These are phyloP conservation scores for Oropetium thomaeum DNA, from an alignment of 176 grass and related monocot species.

Conservation along the genomic window DNA sequence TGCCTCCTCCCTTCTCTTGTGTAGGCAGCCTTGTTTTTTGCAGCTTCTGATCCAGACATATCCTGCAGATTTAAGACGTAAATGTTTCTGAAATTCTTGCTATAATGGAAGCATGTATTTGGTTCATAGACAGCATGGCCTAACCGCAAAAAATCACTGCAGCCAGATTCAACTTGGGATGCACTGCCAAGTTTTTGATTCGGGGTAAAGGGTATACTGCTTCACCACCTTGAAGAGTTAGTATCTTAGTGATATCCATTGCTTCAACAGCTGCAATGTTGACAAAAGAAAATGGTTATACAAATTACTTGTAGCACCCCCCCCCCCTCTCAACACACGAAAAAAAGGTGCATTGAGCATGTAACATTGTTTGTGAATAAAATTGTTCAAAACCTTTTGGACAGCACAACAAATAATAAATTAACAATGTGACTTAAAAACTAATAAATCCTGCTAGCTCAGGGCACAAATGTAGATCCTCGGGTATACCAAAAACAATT, in stretches of 20 bases:
- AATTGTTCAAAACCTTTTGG: neutral
- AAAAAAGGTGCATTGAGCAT: neutral
- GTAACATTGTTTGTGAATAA: neutral
- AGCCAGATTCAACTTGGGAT: slow-evolving; percentile 95
- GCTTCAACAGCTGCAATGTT: slow-evolving; percentile 74
- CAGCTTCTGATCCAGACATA: slow-evolving; percentile 62
- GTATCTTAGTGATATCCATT: slow-evolving; percentile 89
- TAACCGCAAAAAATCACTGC: slow-evolving; percentile 90
- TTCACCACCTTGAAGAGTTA: slow-evolving; percentile 97
- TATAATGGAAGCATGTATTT: slow-evolving; percentile 10
- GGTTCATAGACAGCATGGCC: slow-evolving; percentile 24
- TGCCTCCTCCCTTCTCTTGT: slow-evolving; percentile 97
- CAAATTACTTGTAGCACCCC: neutral
- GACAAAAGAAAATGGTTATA: slow-evolving; percentile 21
- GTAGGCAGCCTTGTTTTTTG: slow-evolving; percentile 92
- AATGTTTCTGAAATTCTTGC: slow-evolving; percentile 13
- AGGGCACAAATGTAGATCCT: neutral
- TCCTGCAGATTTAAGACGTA: slow-evolving; percentile 59
- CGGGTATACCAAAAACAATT: neutral
- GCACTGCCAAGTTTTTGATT: slow-evolving; percentile 78
- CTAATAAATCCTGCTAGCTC: neutral
- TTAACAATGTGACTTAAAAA: neutral
- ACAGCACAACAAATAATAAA: neutral
- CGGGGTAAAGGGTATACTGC: slow-evolving; percentile 94
- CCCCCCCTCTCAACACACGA: no score